These are phyloP conservation scores for Gyrodon lividus DNA, from an alignment of 768 basidiomycete species.

Conservation along the genomic window DNA sequence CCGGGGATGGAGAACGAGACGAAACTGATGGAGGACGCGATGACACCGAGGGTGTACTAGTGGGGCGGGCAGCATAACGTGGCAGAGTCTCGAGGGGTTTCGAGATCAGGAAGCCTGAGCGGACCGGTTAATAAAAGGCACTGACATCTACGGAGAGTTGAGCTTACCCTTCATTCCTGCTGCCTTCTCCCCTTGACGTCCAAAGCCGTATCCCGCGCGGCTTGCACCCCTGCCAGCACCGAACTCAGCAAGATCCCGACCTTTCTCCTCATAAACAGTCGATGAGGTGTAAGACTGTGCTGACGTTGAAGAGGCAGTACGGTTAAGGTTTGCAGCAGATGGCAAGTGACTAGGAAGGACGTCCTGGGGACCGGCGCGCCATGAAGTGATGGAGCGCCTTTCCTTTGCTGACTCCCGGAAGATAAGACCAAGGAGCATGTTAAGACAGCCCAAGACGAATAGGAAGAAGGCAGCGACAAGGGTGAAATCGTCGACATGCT, in stretches of 20 bases:
- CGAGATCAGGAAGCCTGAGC: slow-evolving; percentile 52
- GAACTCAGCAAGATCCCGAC: slow-evolving; percentile 20
- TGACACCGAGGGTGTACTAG: slow-evolving; percentile 17
- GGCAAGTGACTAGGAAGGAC: slow-evolving; percentile 48
- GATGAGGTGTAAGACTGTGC: slow-evolving; percentile 26
- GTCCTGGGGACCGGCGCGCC: slow-evolving; percentile 53
- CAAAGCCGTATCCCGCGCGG: slow-evolving; percentile 71
- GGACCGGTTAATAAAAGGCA: slow-evolving; percentile 4
- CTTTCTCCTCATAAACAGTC: slow-evolving; percentile 32
- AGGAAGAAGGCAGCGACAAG: slow-evolving; percentile 91
- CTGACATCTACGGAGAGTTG: background rate
- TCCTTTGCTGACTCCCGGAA: slow-evolving; percentile 62
- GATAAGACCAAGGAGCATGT: slow-evolving; percentile 75
- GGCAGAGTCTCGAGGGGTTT: slow-evolving; percentile 64
- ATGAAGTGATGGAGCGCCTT: slow-evolving; percentile 62
- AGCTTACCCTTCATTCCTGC: slow-evolving; percentile 57
- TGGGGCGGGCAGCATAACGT: slow-evolving; percentile 48
- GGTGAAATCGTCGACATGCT: slow-evolving; percentile 83
- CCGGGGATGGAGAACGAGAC: slow-evolving; percentile 22
- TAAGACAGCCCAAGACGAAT: slow-evolving; percentile 87
- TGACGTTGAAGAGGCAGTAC: slow-evolving; percentile 23
- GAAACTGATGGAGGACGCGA: slow-evolving; percentile 4
- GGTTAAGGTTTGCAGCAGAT: slow-evolving; percentile 21
- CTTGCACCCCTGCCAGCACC: slow-evolving; percentile 19
- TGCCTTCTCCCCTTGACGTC: slow-evolving; percentile 73